These are phyloP conservation scores for Pseudocercospora fijiensis DNA, from an alignment of 2,329 filamentous ascomycete genomes.

Conservation along the genomic window DNA sequence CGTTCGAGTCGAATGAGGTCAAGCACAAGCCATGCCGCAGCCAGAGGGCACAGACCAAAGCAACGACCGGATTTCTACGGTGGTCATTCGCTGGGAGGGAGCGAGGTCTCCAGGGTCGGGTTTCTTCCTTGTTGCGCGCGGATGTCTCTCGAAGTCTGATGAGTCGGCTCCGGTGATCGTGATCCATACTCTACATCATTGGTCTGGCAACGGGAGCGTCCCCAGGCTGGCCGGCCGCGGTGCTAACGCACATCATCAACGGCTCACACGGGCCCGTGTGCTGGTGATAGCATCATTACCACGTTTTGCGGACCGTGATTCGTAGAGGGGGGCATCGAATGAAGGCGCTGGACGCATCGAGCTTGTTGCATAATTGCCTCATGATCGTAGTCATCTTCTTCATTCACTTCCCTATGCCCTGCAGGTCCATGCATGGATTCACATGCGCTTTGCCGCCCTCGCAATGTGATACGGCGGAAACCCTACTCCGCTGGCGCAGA, in stretches of 20 bases:
- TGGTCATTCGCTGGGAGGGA: no score
- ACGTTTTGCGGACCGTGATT: not conserved
- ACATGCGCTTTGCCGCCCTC: not conserved
- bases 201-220: not conserved
- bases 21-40: no score
- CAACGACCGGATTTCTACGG: no score
- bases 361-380: not conserved
- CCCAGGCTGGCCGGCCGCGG: no score
- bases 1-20: no score
- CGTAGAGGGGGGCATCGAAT: not conserved
- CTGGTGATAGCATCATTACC: no score
- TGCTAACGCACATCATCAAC: not conserved
- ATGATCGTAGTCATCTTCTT: not conserved
- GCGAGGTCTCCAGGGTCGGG: no score
- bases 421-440: not conserved
- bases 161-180: no score
- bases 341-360: not conserved
- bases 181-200: no score
- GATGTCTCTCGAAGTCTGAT: no score
- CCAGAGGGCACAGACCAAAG: no score
- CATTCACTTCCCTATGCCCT: not conserved
- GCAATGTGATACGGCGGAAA: not conserved
- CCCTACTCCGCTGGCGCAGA: constrained; percentile 1
- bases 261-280: not conserved
- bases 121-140: no score